Base-by-base conservation (phyloP, 805 yeast genomes). In the Hanseniaspora hatyaiensis region DNA sequence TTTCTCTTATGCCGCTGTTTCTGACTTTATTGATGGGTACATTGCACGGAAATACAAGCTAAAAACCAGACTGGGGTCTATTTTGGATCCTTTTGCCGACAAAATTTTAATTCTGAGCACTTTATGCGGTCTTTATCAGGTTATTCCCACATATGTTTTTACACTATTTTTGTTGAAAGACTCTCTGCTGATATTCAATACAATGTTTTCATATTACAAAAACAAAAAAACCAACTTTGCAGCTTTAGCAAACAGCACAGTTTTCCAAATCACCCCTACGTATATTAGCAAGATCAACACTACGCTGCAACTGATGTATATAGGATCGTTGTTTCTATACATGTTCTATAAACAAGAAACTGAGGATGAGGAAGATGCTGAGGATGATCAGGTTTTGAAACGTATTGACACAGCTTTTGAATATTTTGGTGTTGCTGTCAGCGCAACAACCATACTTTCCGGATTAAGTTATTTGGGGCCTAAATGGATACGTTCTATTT, bases 41-140 rank as follows among this genome's bases (percentile, higher is more conserved):
- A 76, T 94, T 52, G 99, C 99, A 4, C 70, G 99, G 48, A 73
- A 65, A 51, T 89, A 64, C 67, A 78, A 85, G 49, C 68, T 82
- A 72, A 74, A 77, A 56, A 78, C 95, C 1, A 80, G 83, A 1
- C 74, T 87, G 6, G 99, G 99, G 0, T 80, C 95, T 0, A 79
- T 92, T 13, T 68, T 94, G 29, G 99, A 92, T 58, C 99, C 99
- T 0, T 71, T 86, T 66, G 99, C 98, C 0, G 99, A 92, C 60
- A 92, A 92, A 60, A 68, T 82, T 13, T 69, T 92, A 40, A 87
- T 92, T 96, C 73, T 89, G 18, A 54, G 59, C 19, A 69, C 92
- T 49, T 86, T 71, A 60, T 79, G 86, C 72, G 94, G 92, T 61
- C 73, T 89, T 33, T 56, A 59, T 37, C 63, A 73, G 77, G 40